Evolutionary conservation across 257 asterid species (phyloP).

Genomic region (Fraxinus anomala): DNA sequence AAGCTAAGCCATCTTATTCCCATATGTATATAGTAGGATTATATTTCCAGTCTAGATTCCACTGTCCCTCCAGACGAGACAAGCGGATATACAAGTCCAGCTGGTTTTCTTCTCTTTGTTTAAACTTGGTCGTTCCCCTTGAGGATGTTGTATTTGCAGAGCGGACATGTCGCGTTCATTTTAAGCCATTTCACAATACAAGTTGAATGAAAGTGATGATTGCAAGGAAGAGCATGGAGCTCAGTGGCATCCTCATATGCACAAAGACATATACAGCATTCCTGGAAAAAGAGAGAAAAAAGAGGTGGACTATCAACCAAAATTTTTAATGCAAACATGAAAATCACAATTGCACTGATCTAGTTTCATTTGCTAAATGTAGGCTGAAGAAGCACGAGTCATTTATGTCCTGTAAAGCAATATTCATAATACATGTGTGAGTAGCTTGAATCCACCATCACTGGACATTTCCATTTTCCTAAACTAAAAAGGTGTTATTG

Average conservation of each 20-base stretch:
- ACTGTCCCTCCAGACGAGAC: neutral
- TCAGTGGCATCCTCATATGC: constrained; percentile 80
- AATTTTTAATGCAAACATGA: neutral
- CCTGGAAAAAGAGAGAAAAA: constrained; percentile 48
- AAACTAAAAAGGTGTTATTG: neutral
- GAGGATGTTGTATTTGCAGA: constrained; percentile 95
- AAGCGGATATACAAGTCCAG: constrained; percentile 3
- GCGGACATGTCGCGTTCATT: constrained; percentile 97
- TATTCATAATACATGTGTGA: neutral
- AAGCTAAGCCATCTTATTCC: constrained; percentile 30
- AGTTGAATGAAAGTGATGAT: constrained; percentile 74
- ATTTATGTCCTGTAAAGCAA: neutral
- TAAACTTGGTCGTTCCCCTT: constrained; percentile 84
- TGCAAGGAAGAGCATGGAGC: constrained; percentile 80
- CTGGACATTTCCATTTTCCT: neutral
- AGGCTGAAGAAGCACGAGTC: neutral
- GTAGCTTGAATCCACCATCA: neutral
- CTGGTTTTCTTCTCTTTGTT: constrained; percentile 17
- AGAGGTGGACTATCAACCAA: neutral
- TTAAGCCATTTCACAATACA: constrained; percentile 96
- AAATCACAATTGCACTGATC: neutral
- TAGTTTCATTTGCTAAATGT: neutral
- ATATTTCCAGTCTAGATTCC: constrained; percentile 1
- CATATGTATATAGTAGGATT: constrained; percentile 19
- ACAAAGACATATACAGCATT: constrained; percentile 89